A percentile compares a stretch with the other conserved stretches of the same genome.
Conservation (phyloP, 306 rosid genomes). For the Rubus idaeus region DNA sequence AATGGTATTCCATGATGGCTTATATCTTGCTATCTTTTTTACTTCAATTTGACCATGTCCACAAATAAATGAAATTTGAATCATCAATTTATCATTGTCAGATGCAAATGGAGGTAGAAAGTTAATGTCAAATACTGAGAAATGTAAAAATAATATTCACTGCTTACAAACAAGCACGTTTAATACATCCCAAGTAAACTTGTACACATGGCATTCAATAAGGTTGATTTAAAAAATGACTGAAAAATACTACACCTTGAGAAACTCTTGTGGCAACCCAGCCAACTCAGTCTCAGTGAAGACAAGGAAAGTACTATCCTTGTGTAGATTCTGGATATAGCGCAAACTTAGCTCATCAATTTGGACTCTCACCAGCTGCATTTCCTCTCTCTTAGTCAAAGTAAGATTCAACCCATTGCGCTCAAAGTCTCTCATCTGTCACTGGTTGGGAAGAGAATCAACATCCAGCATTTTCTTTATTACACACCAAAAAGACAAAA, state of each 20-base stretch:
- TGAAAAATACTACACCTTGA: conserved; percentile 56
- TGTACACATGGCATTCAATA: not conserved
- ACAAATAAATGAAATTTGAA: not conserved
- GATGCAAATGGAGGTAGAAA: not conserved
- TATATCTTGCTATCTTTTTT: too few relatives aligned
- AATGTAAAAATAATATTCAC: not conserved
- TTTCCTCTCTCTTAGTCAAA: conserved; percentile 77
- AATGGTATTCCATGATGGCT: not conserved
- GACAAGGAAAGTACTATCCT: conserved; percentile 57
- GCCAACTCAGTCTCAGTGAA: conserved; percentile 65
- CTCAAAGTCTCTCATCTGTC: conserved; percentile 98
- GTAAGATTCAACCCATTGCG: conserved; percentile 91
- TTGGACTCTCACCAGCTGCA: conserved; percentile 64
- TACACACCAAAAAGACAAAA: not conserved
- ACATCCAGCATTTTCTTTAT: conserved; percentile 32
- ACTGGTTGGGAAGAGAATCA: conserved; percentile 84
- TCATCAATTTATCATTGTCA: not conserved
- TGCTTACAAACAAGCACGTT: not conserved
- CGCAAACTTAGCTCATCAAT: conserved; percentile 71
- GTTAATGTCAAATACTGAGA: not conserved
- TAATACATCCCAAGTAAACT: not conserved
- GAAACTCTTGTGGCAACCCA: conserved; percentile 77
- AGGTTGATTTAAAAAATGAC: not conserved
- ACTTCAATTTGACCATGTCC: too few relatives aligned
- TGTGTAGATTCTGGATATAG: conserved; percentile 74